These are phyloP conservation scores for Quercus tomentella DNA, from an alignment of 331 rosid species.

Conservation along the genomic window DNA sequence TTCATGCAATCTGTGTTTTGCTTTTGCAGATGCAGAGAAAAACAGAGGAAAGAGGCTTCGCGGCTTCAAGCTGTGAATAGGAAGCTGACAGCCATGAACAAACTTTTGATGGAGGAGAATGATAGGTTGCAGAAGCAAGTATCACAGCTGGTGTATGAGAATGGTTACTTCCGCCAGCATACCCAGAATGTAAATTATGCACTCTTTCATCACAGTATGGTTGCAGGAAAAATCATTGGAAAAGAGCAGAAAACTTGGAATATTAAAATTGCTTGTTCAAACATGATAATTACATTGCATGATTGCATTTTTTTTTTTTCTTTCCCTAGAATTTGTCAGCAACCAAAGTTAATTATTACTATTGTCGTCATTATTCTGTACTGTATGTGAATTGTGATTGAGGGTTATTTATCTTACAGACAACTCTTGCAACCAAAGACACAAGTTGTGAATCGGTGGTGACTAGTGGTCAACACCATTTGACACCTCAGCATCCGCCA, in stretches of 20 bases:
- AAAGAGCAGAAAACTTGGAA: background rate
- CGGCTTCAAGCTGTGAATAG: slow-evolving; percentile 90
- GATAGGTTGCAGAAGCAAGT: slow-evolving; percentile 99
- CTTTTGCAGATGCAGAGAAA: slow-evolving; percentile 85
- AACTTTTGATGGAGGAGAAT: slow-evolving; percentile 97
- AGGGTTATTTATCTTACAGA: slow-evolving; percentile 38
- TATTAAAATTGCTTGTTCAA: background rate
- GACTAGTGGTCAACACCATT: slow-evolving; percentile 91
- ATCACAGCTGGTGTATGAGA: slow-evolving; percentile 92
- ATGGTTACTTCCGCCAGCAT: slow-evolving; percentile 97
- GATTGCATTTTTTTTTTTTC: background rate
- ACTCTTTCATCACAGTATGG: background rate
- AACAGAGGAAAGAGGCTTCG: slow-evolving; percentile 96
- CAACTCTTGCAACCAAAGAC: slow-evolving; percentile 89
- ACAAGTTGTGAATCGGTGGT: slow-evolving; percentile 96
- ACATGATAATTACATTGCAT: background rate
- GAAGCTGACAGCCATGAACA: slow-evolving; percentile 99
- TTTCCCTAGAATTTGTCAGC: background rate
- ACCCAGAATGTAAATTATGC: slow-evolving; percentile 50
- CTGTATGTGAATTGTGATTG: slow-evolving; percentile 8
- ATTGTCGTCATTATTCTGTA: background rate
- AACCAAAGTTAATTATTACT: background rate
- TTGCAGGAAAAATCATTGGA: background rate
- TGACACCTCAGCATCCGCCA: slow-evolving; percentile 95
- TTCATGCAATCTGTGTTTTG: slow-evolving; percentile 3